phyloP scores from a whole-genome alignment of 2,329 filamentous ascomycete genomes.

The Scedosporium apiospermum region DNA sequence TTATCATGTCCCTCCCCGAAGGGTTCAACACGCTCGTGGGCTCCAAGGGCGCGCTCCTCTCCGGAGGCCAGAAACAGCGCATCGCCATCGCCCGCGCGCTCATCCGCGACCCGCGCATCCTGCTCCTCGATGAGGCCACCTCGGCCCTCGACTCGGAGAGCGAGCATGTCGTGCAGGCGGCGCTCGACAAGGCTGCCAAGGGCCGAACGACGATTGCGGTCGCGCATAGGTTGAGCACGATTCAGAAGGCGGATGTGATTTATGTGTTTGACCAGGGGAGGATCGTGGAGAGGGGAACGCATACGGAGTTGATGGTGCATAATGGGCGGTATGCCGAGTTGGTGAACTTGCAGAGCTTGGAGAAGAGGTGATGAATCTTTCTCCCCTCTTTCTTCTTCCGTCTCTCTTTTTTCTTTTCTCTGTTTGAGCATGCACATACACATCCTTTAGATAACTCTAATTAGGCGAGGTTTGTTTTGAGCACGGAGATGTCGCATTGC shows the following conservation, averaged over 20 bases:
- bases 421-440: not conserved
- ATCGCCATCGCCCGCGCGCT: slow-evolving; percentile 88
- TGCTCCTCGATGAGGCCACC: slow-evolving; percentile 77
- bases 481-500: not conserved
- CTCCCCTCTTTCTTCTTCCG: slow-evolving; percentile 1
- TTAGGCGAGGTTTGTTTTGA: not conserved
- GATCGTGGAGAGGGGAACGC: slow-evolving; percentile 77
- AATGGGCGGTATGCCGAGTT: slow-evolving; percentile 69
- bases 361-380: slow-evolving; percentile 8
- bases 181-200: slow-evolving; percentile 72
- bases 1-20: slow-evolving; percentile 76
- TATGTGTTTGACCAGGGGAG: slow-evolving; percentile 92
- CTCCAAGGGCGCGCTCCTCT: slow-evolving; percentile 74
- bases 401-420: slow-evolving; percentile 1
- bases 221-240: slow-evolving; percentile 83
- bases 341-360: slow-evolving; percentile 71
- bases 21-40: slow-evolving; percentile 82
- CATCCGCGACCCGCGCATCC: slow-evolving; percentile 79
- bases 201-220: slow-evolving; percentile 89
- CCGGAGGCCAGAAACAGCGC: slow-evolving; percentile 89
- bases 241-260: slow-evolving; percentile 89
- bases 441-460: not conserved
- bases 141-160: slow-evolving; percentile 66
- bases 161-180: slow-evolving; percentile 72
- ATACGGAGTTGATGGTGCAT: slow-evolving; percentile 59